phyloP scores from a whole-genome alignment of 208 protist species.

The Acanthamoeba triangularis region DNA sequence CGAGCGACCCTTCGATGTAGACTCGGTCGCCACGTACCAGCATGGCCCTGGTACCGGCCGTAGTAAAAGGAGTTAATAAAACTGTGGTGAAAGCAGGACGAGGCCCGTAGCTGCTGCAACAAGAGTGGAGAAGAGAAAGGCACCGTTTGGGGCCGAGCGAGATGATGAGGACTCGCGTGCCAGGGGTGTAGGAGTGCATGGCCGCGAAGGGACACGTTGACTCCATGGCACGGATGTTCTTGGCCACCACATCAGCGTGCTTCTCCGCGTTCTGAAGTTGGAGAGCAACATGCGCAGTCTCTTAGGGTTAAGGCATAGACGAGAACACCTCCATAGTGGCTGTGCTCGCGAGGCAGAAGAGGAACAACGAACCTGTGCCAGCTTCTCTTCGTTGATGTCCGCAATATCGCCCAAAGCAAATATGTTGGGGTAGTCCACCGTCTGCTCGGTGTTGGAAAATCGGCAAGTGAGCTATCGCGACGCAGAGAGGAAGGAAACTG shows the following conservation, averaged over 20 bases:
- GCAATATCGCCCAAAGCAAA: slow-evolving; percentile 28
- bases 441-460: background rate
- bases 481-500: background rate
- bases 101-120: no score
- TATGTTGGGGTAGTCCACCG: slow-evolving; percentile 39
- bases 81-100: background rate
- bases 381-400: slow-evolving; percentile 60
- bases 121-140: no score
- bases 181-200: background rate
- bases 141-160: slow-evolving; percentile 37
- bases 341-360: background rate
- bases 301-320: background rate
- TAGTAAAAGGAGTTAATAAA: background rate
- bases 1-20: slow-evolving; percentile 10
- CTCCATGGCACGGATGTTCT: slow-evolving; percentile 41
- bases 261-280: slow-evolving; percentile 56
- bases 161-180: slow-evolving; percentile 10
- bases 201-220: background rate
- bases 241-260: slow-evolving; percentile 59
- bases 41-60: no score
- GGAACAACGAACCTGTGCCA: slow-evolving; percentile 3
- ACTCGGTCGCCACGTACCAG: slow-evolving; percentile 15
- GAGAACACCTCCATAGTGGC: background rate
- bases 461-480: background rate
- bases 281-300: background rate